phyloP scores from a whole-genome alignment of 2,329 filamentous ascomycete species.

The Trichoderma koningii region DNA sequence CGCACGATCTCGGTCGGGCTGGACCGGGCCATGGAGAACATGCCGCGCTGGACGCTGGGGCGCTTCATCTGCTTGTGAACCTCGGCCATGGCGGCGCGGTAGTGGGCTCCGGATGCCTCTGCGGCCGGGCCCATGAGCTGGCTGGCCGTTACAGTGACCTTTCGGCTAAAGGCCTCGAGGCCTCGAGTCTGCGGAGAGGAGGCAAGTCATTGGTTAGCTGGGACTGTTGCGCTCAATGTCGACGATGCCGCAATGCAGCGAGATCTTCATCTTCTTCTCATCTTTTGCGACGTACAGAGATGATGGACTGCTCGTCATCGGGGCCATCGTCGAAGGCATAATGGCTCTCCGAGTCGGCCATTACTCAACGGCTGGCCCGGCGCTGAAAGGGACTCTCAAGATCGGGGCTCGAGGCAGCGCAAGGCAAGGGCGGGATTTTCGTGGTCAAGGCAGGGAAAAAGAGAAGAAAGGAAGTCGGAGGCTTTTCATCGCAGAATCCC shows the following conservation, averaged over 20 bases:
- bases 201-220: background rate
- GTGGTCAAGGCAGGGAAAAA: slow-evolving; percentile 1
- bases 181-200: slow-evolving; percentile 68
- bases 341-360: slow-evolving; percentile 48
- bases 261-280: background rate
- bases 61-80: slow-evolving; percentile 86
- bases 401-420: slow-evolving; percentile 25
- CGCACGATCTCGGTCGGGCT: slow-evolving; percentile 93
- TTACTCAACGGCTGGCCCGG: slow-evolving; percentile 35
- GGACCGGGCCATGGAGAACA: slow-evolving; percentile 88
- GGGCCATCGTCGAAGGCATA: slow-evolving; percentile 52
- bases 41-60: slow-evolving; percentile 80
- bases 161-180: slow-evolving; percentile 88
- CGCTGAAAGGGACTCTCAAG: slow-evolving; percentile 14
- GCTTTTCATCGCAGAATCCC: slow-evolving; percentile 24
- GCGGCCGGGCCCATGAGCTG: slow-evolving; percentile 76
- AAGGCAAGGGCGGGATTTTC: slow-evolving; percentile 8
- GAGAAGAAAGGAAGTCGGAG: background rate
- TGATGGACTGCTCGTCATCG: slow-evolving; percentile 53
- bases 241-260: slow-evolving; percentile 31
- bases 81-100: slow-evolving; percentile 83
- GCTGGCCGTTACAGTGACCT: slow-evolving; percentile 89
- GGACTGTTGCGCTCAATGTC: slow-evolving; percentile 19
- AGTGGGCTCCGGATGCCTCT: slow-evolving; percentile 62
- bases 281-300: slow-evolving; percentile 41